These are phyloP conservation scores for Trichoderma harzianum DNA, from an alignment of 2,329 filamentous ascomycete species.

Conservation along the genomic window DNA sequence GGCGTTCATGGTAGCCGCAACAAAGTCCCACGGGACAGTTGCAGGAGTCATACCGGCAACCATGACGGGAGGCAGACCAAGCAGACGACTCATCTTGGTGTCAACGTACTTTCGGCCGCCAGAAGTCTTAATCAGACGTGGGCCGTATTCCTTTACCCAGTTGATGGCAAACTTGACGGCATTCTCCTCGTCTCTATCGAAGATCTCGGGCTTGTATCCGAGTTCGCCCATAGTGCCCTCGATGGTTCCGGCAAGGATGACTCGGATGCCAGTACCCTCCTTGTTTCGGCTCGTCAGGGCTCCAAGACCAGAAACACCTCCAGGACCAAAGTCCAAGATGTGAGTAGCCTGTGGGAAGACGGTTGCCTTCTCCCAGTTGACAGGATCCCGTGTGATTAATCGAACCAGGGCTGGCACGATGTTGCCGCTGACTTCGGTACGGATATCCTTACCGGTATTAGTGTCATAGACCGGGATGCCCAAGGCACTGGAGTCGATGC, in stretches of 20 bases:
- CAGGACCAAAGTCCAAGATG: conserved; percentile 93
- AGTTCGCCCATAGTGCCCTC: conserved; percentile 87
- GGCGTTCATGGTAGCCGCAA: conserved; percentile 88
- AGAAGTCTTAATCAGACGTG: conserved; percentile 86
- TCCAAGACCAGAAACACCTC: conserved; percentile 93
- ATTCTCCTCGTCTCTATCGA: conserved; percentile 92
- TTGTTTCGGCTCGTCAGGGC: conserved; percentile 98
- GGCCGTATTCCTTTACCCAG: conserved; percentile 97
- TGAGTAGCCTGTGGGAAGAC: conserved; percentile 88
- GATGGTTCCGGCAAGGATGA: conserved; percentile 91
- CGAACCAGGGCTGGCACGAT: conserved; percentile 83
- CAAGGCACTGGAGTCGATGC: conserved; percentile 69
- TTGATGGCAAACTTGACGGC: conserved; percentile 93
- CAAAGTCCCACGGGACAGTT: conserved; percentile 88
- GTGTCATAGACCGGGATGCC: conserved; percentile 88
- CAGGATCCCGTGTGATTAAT: conserved; percentile 90
- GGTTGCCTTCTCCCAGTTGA: conserved; percentile 95
- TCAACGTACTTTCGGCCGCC: conserved; percentile 88
- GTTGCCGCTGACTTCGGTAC: conserved; percentile 66
- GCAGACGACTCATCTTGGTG: conserved; percentile 88
- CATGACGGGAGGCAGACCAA: conserved; percentile 82
- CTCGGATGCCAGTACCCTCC: conserved; percentile 93
- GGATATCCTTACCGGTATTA: conserved; percentile 80
- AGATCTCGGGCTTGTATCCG: conserved; percentile 96
- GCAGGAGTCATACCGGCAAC: conserved; percentile 92